Evolutionary conservation across 345 rosid species (phyloP).

Genomic region (Cardamine chenopodiifolia): DNA sequence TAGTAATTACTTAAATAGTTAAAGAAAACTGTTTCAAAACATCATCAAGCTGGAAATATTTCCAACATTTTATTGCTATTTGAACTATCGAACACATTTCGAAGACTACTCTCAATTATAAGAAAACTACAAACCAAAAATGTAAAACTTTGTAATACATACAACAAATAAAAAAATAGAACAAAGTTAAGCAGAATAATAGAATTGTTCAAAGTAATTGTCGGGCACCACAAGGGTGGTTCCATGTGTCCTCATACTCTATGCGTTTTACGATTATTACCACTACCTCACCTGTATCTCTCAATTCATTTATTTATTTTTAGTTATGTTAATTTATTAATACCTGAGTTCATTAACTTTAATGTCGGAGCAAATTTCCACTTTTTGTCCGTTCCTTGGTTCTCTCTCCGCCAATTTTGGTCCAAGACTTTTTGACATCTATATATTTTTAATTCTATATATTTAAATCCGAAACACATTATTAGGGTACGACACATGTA

Average conservation of each 20-base stretch:
- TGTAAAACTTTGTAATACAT: not conserved
- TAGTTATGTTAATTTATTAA: not conserved
- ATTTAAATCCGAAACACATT: not conserved
- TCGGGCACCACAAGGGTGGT: constrained; percentile 15
- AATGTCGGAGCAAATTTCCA: constrained; percentile 29
- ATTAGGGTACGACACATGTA: not conserved
- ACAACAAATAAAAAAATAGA: not conserved
- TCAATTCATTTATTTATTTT: not conserved
- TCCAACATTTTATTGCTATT: not conserved
- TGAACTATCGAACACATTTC: too few species aligned
- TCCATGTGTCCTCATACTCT: constrained; percentile 13
- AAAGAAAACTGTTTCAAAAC: not conserved
- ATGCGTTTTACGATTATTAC: constrained; percentile 26
- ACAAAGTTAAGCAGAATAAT: constrained; percentile 1
- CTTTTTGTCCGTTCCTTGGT: constrained; percentile 11
- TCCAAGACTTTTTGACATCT: constrained; percentile 19
- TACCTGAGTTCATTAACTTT: constrained; percentile 10
- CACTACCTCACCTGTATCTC: not conserved
- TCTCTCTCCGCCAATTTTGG: constrained; percentile 36
- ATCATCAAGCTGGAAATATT: not conserved
- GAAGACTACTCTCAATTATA: not conserved
- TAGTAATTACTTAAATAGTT: not conserved
- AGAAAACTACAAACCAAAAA: not conserved
- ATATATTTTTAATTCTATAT: not conserved
- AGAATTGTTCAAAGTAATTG: constrained; percentile 10